Evolutionary conservation across 805 yeast species (phyloP).

Genomic region (Pichia exigua): DNA sequence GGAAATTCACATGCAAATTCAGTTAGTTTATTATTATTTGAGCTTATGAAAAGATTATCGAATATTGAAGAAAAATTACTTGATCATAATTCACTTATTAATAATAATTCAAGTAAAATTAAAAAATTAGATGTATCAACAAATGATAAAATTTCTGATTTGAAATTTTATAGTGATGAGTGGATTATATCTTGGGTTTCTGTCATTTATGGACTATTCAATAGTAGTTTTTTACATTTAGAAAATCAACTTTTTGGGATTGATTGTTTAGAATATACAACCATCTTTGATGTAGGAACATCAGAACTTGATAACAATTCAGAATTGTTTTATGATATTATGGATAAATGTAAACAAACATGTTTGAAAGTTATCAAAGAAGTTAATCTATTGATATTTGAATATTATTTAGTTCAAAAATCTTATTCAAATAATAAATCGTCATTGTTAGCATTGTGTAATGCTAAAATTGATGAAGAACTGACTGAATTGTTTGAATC

Average conservation of each 20-base stretch:
- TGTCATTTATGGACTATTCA: constrained; percentile 22
- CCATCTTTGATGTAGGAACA: constrained; percentile 18
- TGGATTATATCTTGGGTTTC: constrained; percentile 26
- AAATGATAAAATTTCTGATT: constrained; percentile 8
- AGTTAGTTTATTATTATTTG: constrained; percentile 16
- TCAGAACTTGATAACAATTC: constrained; percentile 17
- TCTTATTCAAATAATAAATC: constrained; percentile 11
- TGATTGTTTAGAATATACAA: constrained; percentile 17
- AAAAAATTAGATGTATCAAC: constrained; percentile 7
- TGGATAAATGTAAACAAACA: constrained; percentile 17
- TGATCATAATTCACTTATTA: constrained; percentile 5
- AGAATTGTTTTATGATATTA: constrained; percentile 15
- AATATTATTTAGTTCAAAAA: constrained; percentile 20
- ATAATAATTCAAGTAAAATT: constrained; percentile 7
- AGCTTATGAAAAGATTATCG: constrained; percentile 14
- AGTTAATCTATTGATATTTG: constrained; percentile 22
- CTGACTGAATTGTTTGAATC: constrained; percentile 12
- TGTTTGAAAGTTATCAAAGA: constrained; percentile 20
- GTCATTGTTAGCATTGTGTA: constrained; percentile 16
- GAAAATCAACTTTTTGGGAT: constrained; percentile 22
- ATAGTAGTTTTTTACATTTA: constrained; percentile 19
- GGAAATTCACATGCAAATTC: constrained; percentile 15
- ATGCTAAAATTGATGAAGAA: constrained; percentile 15
- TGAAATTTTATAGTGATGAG: constrained; percentile 14
- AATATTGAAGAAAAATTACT: constrained; percentile 4